A percentile compares a stretch with the other conserved stretches of the same genome.
Conservation (phyloP, 23 red algal genomes). For the Chondrus crispus region DNA sequence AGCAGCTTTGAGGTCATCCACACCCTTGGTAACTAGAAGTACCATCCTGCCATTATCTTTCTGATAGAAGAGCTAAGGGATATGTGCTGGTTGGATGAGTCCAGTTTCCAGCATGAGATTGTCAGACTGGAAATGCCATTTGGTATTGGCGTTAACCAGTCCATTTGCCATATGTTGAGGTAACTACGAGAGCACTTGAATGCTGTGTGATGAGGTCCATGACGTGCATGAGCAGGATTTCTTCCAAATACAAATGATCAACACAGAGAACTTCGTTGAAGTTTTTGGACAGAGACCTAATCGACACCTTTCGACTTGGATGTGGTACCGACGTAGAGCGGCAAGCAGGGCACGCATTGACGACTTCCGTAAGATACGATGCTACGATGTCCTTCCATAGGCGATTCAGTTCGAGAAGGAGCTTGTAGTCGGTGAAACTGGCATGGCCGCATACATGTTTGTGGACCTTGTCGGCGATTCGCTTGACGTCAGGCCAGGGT, state of each 20-base stretch:
- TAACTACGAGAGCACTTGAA: too few relatives aligned
- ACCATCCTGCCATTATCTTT: not conserved
- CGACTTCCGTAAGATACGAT: not conserved
- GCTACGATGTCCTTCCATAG: slow-evolving; percentile 21
- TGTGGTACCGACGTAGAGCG: slow-evolving; percentile 6
- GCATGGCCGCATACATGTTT: slow-evolving; percentile 36
- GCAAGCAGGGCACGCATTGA: slow-evolving; percentile 6
- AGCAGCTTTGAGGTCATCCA: not conserved
- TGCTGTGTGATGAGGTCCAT: not conserved
- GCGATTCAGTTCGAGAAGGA: slow-evolving; percentile 9
- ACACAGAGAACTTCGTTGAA: too few relatives aligned
- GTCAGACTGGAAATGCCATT: not conserved
- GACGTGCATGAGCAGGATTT: too few relatives aligned
- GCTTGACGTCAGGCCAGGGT: slow-evolving; percentile 2
- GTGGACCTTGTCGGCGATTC: slow-evolving; percentile 29
- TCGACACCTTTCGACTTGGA: not conserved
- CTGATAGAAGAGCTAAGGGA: not conserved
- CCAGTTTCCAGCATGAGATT: not conserved
- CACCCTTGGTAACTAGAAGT: not conserved
- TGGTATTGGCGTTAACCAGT: not conserved
- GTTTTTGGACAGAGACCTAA: not conserved
- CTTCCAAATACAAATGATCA: too few relatives aligned
- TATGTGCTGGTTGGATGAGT: not conserved
- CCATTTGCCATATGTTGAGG: not conserved
- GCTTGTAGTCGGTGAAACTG: not conserved